Evolutionary conservation across 768 basidiomycete genomes (phyloP), one percentile per base, ranked within the genome.

Genomic region (Suillus variegatus): DNA sequence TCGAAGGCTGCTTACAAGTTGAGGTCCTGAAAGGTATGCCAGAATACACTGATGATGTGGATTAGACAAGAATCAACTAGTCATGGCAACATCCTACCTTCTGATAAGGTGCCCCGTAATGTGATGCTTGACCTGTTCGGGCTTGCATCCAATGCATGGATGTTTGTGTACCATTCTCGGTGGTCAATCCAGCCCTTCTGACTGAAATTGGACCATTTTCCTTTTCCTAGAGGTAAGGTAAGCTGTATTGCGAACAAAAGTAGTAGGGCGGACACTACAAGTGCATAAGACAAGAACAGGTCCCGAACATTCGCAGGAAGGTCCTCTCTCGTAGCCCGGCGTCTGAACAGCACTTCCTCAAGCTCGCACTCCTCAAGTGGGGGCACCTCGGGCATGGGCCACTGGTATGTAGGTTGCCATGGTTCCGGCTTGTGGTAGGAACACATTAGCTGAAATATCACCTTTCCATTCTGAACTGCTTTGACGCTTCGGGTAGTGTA

Each of bases 131-230:
- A 32, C 75, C 75, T 67, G 86, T 83, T 66, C 85, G 83, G 4
- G 92, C 88, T 72, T 87, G 86, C 89, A 93, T 91, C 93, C 93
- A 95, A 71, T 86, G 91, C 84, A 88, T 86, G 63, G 82, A 83
- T 20, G 81, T 80, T 36, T 83, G 74, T 22, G 76, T 78, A 4
- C 89, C 89, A 35, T 85, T 81, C 36, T 76, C 75, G 3, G 79
- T 72, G 22, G 80, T 75, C 41, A 81, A 81, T 40, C 74, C 77
- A 0, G 86, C 89, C 36, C 78, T 74, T 76, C 85, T 90, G 63
- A 91, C 80, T 25, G 83, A 85, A 64, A 93, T 86, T 3, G 93
- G 93, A 68, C 91, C 91, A 32, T 82, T 80, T 62, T 77, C 71
- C 51, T 91, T 83, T 72, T 92, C 89, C 91, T 93, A 69, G 18